Evolutionary conservation across 2,329 filamentous ascomycete species (phyloP).

Genomic region (Fusarium zealandicum): DNA sequence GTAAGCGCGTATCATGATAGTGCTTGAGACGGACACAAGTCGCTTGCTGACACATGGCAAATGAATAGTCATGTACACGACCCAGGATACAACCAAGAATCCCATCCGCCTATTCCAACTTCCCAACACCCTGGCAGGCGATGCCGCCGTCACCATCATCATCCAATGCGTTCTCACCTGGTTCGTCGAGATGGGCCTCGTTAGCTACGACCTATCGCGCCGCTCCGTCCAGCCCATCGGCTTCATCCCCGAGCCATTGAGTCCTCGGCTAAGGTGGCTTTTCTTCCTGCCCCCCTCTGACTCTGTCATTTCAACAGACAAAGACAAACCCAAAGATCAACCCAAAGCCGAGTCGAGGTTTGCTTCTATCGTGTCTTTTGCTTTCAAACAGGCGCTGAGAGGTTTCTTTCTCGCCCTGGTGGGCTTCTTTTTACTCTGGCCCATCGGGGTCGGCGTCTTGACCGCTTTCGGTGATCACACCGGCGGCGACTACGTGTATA

Average conservation of each 20-base stretch:
- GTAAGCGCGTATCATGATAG: constrained; percentile 41
- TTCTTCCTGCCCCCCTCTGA: constrained; percentile 25
- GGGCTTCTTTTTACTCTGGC: constrained; percentile 55
- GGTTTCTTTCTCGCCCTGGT: constrained; percentile 42
- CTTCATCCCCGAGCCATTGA: constrained; percentile 49
- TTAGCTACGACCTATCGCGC: constrained; percentile 55
- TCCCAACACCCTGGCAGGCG: constrained; percentile 58
- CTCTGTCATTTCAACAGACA: not conserved
- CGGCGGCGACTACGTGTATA: constrained; percentile 54
- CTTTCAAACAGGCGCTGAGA: constrained; percentile 43
- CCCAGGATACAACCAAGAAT: constrained; percentile 44
- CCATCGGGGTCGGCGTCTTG: constrained; percentile 53
- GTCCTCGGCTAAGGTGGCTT: constrained; percentile 50
- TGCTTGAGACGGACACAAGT: not conserved
- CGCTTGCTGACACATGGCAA: constrained; percentile 7
- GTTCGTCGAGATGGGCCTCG: constrained; percentile 57
- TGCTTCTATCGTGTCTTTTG: not conserved
- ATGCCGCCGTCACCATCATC: constrained; percentile 59
- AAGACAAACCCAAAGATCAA: constrained; percentile 1
- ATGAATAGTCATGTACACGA: constrained; percentile 55
- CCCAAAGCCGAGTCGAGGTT: not conserved
- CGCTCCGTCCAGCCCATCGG: constrained; percentile 57
- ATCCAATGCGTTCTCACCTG: constrained; percentile 60
- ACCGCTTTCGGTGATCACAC: constrained; percentile 46
- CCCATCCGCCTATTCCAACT: constrained; percentile 58